phyloP scores from a whole-genome alignment of 2,329 filamentous ascomycete genomes.

The Trichoderma sp. region DNA sequence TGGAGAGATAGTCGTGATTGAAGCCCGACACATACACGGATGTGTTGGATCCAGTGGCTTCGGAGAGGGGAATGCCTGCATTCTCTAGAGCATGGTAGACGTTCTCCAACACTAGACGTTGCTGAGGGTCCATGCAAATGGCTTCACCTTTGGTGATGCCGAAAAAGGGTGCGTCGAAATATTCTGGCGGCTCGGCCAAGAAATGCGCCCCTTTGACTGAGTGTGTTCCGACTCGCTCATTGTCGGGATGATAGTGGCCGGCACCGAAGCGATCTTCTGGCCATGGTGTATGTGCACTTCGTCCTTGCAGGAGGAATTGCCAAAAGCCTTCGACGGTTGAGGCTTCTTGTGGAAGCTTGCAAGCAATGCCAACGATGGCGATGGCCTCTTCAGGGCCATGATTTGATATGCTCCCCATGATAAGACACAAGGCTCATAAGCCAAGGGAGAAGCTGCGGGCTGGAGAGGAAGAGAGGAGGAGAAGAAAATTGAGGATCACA shows the following conservation, averaged over 20 bases:
- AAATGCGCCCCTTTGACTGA: conserved; percentile 12
- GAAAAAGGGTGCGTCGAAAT: conserved; percentile 17
- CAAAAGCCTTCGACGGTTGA: not conserved
- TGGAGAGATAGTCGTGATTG: conserved; percentile 11
- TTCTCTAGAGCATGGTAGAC: conserved; percentile 15
- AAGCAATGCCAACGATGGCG: not conserved
- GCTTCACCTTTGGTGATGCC: conserved; percentile 5
- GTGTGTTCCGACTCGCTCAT: conserved; percentile 8
- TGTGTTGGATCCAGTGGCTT: not conserved
- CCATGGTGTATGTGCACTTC: not conserved
- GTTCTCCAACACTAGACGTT: conserved; percentile 14
- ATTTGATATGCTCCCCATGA: not conserved
- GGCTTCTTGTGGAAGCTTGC: not conserved
- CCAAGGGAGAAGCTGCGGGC: not conserved
- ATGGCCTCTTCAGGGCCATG: not conserved
- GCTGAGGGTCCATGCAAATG: conserved; percentile 10
- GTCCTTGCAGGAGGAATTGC: not conserved
- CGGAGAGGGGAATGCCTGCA: not conserved
- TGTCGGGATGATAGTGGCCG: conserved; percentile 1
- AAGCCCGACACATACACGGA: conserved; percentile 14
- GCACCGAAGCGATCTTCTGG: conserved; percentile 12
- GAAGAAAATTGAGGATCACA: not conserved
- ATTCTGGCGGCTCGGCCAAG: not conserved
- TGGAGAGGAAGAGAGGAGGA: not conserved
- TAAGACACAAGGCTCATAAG: not conserved